These are phyloP conservation scores for Collybia sp. DNA, from an alignment of 768 basidiomycete genomes.

Conservation along the genomic window DNA sequence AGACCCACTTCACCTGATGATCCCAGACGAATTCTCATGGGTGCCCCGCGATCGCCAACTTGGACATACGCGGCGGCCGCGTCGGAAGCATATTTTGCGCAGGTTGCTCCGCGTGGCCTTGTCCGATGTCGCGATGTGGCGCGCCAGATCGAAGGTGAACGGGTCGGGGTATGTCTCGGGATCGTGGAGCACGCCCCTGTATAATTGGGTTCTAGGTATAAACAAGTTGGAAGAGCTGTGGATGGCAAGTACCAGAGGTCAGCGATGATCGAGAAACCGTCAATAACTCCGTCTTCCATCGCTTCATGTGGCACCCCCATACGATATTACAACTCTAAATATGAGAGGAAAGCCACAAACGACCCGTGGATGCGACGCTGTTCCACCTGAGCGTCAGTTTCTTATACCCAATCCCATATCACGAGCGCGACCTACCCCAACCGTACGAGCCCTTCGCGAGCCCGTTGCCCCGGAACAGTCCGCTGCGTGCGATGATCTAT, in stretches of 20 bases:
- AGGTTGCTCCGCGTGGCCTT: constrained; percentile 8
- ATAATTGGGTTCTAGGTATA: no score
- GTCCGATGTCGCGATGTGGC: constrained; percentile 10
- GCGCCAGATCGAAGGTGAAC: constrained; percentile 18
- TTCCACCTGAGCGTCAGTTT: no score
- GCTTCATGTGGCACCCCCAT: not conserved
- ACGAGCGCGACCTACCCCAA: no score
- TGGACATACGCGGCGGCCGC: constrained; percentile 3
- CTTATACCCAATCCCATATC: no score
- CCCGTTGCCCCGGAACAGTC: no score
- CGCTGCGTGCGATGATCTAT: no score
- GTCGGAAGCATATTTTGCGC: constrained; percentile 1
- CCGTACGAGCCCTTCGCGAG: no score
- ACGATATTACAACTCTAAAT: no score
- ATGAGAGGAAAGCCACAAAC: no score
- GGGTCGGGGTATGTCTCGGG: constrained; percentile 21
- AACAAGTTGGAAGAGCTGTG: no score
- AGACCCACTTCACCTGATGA: not conserved
- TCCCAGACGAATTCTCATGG: not conserved
- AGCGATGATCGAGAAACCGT: not conserved
- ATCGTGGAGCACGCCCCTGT: constrained; percentile 25
- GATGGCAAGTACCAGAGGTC: not conserved
- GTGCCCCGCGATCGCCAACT: not conserved
- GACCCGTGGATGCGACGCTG: no score
- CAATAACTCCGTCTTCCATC: constrained; percentile 1